Base-by-base conservation (phyloP, 768 basidiomycete species). In the Pulveroboletus sp. region DNA sequence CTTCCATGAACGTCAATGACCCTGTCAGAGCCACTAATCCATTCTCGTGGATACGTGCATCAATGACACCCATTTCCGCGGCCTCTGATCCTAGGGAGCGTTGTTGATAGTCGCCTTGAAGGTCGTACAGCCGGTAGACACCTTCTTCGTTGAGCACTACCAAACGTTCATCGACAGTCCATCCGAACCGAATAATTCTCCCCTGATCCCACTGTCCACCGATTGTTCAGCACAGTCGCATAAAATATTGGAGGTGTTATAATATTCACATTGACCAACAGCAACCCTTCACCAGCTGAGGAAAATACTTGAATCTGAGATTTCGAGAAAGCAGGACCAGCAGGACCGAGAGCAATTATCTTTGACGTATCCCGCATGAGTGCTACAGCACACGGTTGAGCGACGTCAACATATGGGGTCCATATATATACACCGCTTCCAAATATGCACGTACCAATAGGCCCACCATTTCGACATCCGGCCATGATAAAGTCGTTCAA, bases 91-190 rank as follows among this genome's bases (percentile, higher is more conserved):
- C 93, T 2, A 97, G 76, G 0, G 92, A 91, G 63, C 84, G 79
- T 53, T 97, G 93, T 50, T 80, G 73, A 63, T 93, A 96, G 57
- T 89, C 87, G 47, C 85, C 84, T 67, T 90, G 85, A 29, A 91
- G 71, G 69, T 92, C 87, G 61, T 97, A 97, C 22, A 97, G 59
- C 39, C 96, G 78, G 69, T 96, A 99, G 6, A 79, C 77, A 22
- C 95, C 94, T 59, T 97, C 93, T 68, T 95, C 93, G 62, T 93
- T 90, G 32, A 98, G 70, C 13, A 97, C 80, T 0, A 85, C 81
- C 30, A 99, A 76, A 32, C 82, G 77, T 63, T 94, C 91, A 59
- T 89, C 83, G n/a, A 70, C 63, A 0, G 87, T 87, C 89, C 89
- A 92, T 19, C 90, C 90, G 57, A 91, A 87, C 37, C 81, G 78